Percentiles rank a stretch among this genome's conserved stretches.
phyloP scores from a whole-genome alignment of 306 rosid genomes.

The Gleditsia sinensis region DNA sequence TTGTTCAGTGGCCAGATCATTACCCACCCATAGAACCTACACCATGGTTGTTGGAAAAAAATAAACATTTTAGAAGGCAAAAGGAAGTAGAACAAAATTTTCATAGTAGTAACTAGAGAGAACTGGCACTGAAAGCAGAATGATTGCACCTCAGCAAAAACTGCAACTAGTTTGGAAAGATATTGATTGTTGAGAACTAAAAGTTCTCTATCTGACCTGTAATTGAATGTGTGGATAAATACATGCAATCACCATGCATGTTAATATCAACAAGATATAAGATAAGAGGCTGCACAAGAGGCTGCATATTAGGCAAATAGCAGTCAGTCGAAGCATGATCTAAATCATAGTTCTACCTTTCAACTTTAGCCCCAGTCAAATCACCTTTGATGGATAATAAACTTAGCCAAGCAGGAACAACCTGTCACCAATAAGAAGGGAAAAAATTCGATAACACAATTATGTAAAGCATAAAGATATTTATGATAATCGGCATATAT shows the following conservation, averaged over 20 bases:
- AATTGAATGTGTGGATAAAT: slow-evolving; percentile 20
- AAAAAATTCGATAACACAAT: no score
- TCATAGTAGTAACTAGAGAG: slow-evolving; percentile 5
- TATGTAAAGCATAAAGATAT: no score
- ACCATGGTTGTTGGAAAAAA: background rate
- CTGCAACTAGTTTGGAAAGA: slow-evolving; percentile 69
- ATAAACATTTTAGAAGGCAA: slow-evolving; percentile 13
- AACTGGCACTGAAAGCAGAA: background rate
- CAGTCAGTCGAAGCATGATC: slow-evolving; percentile 20
- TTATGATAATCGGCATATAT: no score
- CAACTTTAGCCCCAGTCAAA: slow-evolving; percentile 70
- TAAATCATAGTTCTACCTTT: slow-evolving; percentile 48
- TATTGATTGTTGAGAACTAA: slow-evolving; percentile 70
- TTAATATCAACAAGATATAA: background rate
- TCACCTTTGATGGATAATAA: slow-evolving; percentile 77
- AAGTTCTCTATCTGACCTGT: slow-evolving; percentile 73
- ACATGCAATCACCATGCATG: background rate
- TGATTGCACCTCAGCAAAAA: slow-evolving; percentile 67
- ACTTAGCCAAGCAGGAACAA: slow-evolving; percentile 71
- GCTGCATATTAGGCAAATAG: background rate
- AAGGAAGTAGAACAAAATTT: slow-evolving; percentile 1
- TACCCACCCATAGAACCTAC: slow-evolving; percentile 89
- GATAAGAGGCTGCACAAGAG: no score
- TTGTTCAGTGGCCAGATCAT: slow-evolving; percentile 86
- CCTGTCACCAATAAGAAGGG: slow-evolving; percentile 34